Evolutionary conservation across 495 filamentous ascomycete species (phyloP).

Genomic region (Amniculicola lignicola): DNA sequence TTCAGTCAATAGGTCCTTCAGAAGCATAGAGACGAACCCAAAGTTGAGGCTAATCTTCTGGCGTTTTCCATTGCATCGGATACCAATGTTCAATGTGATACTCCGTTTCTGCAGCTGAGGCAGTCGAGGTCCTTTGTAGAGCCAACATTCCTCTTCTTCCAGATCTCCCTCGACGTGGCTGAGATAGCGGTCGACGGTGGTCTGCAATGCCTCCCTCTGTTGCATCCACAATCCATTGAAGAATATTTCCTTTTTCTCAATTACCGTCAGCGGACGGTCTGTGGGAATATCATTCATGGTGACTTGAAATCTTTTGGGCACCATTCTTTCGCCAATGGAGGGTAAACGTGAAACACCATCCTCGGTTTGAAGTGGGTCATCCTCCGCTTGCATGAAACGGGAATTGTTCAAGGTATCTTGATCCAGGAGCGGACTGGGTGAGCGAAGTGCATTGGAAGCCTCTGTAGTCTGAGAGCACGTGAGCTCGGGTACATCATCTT

Average conservation of each 20-base stretch:
- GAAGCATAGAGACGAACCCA: conserved; percentile 32
- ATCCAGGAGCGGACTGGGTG: too few relatives aligned
- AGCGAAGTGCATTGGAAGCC: too few relatives aligned
- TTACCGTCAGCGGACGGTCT: neutral
- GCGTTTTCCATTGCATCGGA: neutral
- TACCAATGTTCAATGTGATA: neutral
- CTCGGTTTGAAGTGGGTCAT: too few relatives aligned
- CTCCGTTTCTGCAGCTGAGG: neutral
- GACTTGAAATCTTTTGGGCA: neutral
- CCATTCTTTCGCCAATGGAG: neutral
- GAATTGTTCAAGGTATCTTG: too few relatives aligned
- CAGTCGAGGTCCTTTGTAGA: neutral
- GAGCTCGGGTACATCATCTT: too few relatives aligned
- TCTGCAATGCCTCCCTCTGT: neutral
- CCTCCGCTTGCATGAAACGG: too few relatives aligned
- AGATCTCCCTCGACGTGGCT: neutral
- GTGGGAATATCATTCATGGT: neutral
- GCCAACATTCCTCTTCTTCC: conserved; percentile 1
- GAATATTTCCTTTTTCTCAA: neutral
- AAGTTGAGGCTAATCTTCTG: conserved; percentile 11
- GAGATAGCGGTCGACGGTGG: neutral
- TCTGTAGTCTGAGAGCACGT: too few relatives aligned
- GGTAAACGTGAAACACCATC: too few relatives aligned
- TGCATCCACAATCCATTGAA: neutral
- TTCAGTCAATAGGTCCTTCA: conserved; percentile 31